These are phyloP conservation scores for Terfezia boudieri DNA, from an alignment of 495 filamentous ascomycete species.

Conservation along the genomic window DNA sequence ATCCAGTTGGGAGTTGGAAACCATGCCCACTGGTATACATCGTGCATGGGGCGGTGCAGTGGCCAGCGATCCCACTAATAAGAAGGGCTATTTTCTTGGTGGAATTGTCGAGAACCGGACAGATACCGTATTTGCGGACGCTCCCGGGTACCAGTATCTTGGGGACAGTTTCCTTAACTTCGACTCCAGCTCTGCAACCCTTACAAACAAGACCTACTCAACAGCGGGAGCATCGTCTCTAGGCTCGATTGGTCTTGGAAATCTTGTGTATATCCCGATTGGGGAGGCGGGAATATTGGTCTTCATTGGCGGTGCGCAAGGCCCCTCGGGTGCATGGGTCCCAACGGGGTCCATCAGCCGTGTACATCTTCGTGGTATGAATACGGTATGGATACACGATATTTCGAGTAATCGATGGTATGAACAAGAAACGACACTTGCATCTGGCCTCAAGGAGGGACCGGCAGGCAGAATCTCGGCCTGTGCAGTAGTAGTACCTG, in stretches of 20 bases:
- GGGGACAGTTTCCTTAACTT: background rate
- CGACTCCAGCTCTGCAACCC: background rate
- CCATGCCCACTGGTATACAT: background rate
- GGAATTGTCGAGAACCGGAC: background rate
- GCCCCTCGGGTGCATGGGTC: background rate
- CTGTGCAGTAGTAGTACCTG: slow-evolving; percentile 43
- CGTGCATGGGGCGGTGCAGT: background rate
- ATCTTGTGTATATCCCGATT: background rate
- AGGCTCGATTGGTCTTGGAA: background rate
- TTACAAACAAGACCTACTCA: background rate
- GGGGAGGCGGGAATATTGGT: background rate
- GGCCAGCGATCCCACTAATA: background rate
- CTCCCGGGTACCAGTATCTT: background rate
- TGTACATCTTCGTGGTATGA: background rate
- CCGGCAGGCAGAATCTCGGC: slow-evolving; percentile 41
- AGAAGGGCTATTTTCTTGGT: background rate
- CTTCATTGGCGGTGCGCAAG: background rate
- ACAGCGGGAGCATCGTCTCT: background rate
- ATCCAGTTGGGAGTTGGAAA: background rate
- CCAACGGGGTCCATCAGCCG: background rate
- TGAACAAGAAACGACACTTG: slow-evolving; percentile 32
- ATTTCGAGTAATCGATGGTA: slow-evolving; percentile 48
- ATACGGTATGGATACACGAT: slow-evolving; percentile 47
- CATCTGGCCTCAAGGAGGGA: slow-evolving; percentile 24
- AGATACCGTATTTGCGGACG: background rate